Base-by-base conservation (phyloP, 257 asterid genomes). In the Prunella vulgaris region DNA sequence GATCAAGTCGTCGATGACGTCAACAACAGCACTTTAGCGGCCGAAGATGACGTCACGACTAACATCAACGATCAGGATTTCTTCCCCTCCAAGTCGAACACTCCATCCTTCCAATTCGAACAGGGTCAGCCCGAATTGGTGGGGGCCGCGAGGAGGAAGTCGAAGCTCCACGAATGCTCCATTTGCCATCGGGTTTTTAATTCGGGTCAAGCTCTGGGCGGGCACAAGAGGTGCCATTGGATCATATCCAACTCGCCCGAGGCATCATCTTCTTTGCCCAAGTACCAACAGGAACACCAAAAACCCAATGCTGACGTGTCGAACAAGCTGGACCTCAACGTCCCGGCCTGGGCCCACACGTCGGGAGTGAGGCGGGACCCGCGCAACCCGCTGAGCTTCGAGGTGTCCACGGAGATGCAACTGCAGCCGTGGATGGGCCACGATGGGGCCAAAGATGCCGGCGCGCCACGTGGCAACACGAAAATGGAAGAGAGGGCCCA, bases 161-260 rank as follows among this genome's bases (percentile, higher is more conserved):
- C 96, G 0, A 90, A 90, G 46, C 89, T 87, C 0, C 96, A 93
- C 61, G 96, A 90, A 59, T 94, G 97, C 76, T 83, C 97, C 15
- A 91, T 94, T n/a, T 94, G 99, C 18, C 97, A 94, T 46, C 78
- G 96, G 46, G 85, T 87, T 40, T 94, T 94, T 22, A 76, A 89
- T 8, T 84, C 99, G 0, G 99, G 99, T 3, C 99, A 91, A 73
- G 99, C 97, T 2, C 81, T 94, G 0, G 99, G 99, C 10, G 99
- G 99, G 0, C 99, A 94, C 79, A 94, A 94, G 67, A 82, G 99
- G 42, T 91, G 99, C 60, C 99, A 94, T 66, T 91, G 99, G 99
- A 87, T 94, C 82, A 84, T 88, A 1, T 82, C 96, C 2, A 84
- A 85, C 30, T 59, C 95, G 21, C 82, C 83, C 14, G 89, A 81